Evolutionary conservation across 371 early-diverging fungal species (phyloP).

Genomic region (Chytridium lagenaria): DNA sequence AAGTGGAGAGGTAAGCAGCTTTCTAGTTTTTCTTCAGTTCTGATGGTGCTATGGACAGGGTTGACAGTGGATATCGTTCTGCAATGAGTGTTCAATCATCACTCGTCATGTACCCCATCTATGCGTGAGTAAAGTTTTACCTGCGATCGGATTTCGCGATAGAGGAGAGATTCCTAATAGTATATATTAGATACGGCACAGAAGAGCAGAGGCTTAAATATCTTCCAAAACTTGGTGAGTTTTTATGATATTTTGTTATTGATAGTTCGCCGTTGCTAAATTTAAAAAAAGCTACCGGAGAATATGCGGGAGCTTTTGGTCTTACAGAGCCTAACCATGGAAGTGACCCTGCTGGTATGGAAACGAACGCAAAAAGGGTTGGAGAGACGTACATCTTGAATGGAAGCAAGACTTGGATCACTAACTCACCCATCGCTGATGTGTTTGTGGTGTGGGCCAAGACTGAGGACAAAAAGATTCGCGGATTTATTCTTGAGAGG

Average conservation of each 20-base stretch:
- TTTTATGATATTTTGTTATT: slow-evolving; percentile 7
- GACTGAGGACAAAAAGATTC: slow-evolving; percentile 85
- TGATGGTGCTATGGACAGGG: slow-evolving; percentile 52
- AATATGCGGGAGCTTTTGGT: slow-evolving; percentile 91
- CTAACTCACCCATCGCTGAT: slow-evolving; percentile 97
- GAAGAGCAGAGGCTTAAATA: slow-evolving; percentile 90
- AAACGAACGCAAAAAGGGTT: slow-evolving; percentile 80
- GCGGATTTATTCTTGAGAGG: slow-evolving; percentile 95
- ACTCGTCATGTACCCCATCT: slow-evolving; percentile 96
- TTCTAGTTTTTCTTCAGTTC: slow-evolving; percentile 1
- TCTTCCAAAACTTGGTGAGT: slow-evolving; percentile 82
- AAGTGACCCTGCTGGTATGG: slow-evolving; percentile 95
- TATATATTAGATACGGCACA: slow-evolving; percentile 75
- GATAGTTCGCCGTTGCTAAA: slow-evolving; percentile 12
- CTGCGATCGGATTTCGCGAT: slow-evolving; percentile 5
- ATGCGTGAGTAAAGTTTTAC: slow-evolving; percentile 56
- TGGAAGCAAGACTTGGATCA: slow-evolving; percentile 98
- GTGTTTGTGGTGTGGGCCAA: slow-evolving; percentile 99
- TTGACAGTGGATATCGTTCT: slow-evolving; percentile 96
- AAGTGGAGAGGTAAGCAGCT: slow-evolving; percentile 80
- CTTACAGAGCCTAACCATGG: slow-evolving; percentile 98
- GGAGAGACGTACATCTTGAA: slow-evolving; percentile 79
- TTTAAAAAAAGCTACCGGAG: slow-evolving; percentile 75
- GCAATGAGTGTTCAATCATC: slow-evolving; percentile 99
- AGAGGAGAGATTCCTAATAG: too few species aligned